phyloP scores from a whole-genome alignment of 345 rosid species.

The Hibiscus tridactylites region DNA sequence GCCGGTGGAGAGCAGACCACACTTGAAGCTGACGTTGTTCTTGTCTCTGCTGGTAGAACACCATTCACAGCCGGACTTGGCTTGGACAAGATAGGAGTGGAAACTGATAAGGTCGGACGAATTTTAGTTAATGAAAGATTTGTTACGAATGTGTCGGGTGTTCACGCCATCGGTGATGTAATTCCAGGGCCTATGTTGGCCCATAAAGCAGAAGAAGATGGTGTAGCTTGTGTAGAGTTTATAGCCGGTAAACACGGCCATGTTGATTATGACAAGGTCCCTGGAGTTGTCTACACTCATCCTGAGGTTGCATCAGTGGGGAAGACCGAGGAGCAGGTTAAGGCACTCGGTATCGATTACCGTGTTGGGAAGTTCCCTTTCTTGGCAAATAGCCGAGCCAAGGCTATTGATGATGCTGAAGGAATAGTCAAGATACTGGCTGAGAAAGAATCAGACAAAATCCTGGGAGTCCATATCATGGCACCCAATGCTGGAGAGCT shows the following conservation, averaged over 20 bases:
- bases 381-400: conserved; percentile 96
- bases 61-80: conserved; percentile 18
- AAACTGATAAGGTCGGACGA: conserved; percentile 77
- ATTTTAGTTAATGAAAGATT: conserved; percentile 75
- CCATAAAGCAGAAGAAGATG: conserved; percentile 98
- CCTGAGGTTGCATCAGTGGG: conserved; percentile 99
- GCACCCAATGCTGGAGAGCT: conserved; percentile 92
- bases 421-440: conserved; percentile 88
- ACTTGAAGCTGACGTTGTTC: no score
- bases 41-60: no score
- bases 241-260: conserved; percentile 87
- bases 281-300: conserved; percentile 93
- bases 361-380: conserved; percentile 94
- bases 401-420: conserved; percentile 90
- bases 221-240: conserved; percentile 37
- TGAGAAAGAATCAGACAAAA: conserved; percentile 95
- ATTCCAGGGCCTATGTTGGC: conserved; percentile 99
- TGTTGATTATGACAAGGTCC: conserved; percentile 91
- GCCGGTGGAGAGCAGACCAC: no score
- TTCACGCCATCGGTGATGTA: conserved; percentile 90
- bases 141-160: conserved; percentile 70
- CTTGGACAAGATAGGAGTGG: conserved; percentile 84
- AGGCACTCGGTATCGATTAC: conserved; percentile 67
- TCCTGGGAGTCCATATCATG: conserved; percentile 93
- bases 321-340: conserved; percentile 94